phyloP scores from a whole-genome alignment of 2,329 filamentous ascomycete species.

The Podosphaera fusca region DNA sequence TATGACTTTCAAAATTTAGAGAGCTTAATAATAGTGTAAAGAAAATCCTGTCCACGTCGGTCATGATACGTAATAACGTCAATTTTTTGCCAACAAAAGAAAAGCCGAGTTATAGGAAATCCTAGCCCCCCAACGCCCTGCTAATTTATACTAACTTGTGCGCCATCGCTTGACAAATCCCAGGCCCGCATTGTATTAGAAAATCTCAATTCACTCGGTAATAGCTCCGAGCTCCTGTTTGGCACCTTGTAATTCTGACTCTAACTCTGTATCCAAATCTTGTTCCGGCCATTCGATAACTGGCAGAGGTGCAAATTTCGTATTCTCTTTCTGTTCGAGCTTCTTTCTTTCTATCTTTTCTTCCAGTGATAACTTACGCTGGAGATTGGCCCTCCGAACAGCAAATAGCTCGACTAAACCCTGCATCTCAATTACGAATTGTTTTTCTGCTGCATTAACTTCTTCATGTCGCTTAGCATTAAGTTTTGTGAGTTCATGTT shows the following conservation, averaged over 20 bases:
- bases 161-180: not conserved
- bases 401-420: constrained; percentile 22
- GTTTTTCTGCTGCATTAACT: constrained; percentile 23
- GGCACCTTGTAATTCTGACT: not conserved
- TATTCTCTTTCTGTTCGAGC: constrained; percentile 23
- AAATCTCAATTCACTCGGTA: not conserved
- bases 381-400: constrained; percentile 22
- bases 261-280: not conserved
- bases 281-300: constrained; percentile 20
- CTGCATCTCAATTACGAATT: constrained; percentile 27
- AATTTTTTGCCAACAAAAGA: not conserved
- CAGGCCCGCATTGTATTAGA: not conserved
- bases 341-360: constrained; percentile 30
- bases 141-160: not conserved
- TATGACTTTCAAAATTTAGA: too few species aligned
- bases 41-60: too few species aligned
- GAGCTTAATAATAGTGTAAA: too few species aligned
- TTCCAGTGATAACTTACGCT: constrained; percentile 27
- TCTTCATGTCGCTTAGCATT: constrained; percentile 24
- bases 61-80: not conserved
- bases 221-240: not conserved
- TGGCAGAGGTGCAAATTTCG: constrained; percentile 21
- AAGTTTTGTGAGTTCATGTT: constrained; percentile 26
- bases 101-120: too few species aligned
- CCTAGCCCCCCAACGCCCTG: not conserved